Conservation (phyloP, 2,329 filamentous ascomycete species). For the Ophiostoma perfectum region DNA sequence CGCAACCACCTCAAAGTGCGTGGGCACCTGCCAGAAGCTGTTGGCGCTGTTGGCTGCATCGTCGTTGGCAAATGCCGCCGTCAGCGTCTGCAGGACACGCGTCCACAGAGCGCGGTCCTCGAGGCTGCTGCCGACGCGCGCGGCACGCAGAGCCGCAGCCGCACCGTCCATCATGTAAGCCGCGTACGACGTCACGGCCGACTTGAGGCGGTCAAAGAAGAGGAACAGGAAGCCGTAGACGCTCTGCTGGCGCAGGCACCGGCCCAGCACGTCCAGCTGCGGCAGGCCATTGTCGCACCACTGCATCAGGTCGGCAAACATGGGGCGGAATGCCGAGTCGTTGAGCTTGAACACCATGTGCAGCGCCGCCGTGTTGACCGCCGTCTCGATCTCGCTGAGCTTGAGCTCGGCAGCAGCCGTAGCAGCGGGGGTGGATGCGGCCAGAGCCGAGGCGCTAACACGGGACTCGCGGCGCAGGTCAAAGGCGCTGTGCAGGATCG, state of each 20-base stretch:
- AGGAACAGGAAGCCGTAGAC: constrained; percentile 73
- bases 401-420: not conserved
- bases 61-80: constrained; percentile 76
- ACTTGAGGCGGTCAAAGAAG: constrained; percentile 84
- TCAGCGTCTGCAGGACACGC: constrained; percentile 64
- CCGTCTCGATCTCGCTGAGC: constrained; percentile 56
- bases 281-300: constrained; percentile 62
- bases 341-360: constrained; percentile 97
- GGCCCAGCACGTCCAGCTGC: constrained; percentile 56
- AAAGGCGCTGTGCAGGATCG: constrained; percentile 53
- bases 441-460: constrained; percentile 15
- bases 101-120: constrained; percentile 59
- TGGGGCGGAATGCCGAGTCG: constrained; percentile 84
- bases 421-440: not conserved
- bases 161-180: constrained; percentile 76
- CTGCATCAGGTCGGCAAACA: constrained; percentile 81
- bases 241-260: constrained; percentile 61
- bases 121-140: constrained; percentile 41
- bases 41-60: constrained; percentile 45
- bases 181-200: constrained; percentile 88
- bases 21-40: constrained; percentile 82
- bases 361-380: constrained; percentile 65
- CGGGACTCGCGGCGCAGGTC: constrained; percentile 56
- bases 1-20: constrained; percentile 72
- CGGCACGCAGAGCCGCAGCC: constrained; percentile 53